A percentile compares a stretch with the other conserved stretches of the same genome.
Evolutionary conservation across 2,329 filamentous ascomycete species (phyloP).

Genomic region (Fonsecaea erecta): DNA sequence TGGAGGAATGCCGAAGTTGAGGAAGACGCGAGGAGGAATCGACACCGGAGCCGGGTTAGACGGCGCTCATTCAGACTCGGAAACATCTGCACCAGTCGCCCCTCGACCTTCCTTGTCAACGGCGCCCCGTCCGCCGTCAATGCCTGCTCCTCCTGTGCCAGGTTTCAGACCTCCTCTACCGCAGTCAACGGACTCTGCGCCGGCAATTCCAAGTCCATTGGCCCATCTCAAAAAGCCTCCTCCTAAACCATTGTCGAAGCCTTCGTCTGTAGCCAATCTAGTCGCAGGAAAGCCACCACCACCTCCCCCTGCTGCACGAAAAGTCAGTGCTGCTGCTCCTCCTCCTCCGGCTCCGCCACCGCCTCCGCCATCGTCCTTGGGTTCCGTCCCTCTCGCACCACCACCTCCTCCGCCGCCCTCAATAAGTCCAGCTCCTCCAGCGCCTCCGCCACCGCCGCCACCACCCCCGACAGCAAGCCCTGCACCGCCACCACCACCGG

Average conservation of each 20-base stretch:
- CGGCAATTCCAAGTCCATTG: slow-evolving; percentile 57
- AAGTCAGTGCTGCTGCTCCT: slow-evolving; percentile 48
- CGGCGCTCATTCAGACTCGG: slow-evolving; percentile 83
- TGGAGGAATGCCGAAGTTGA: slow-evolving; percentile 92
- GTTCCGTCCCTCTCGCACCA: slow-evolving; percentile 47
- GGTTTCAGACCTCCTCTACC: slow-evolving; percentile 53
- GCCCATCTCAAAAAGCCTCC: slow-evolving; percentile 65
- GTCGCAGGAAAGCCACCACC: slow-evolving; percentile 59
- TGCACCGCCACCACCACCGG: slow-evolving; percentile 46
- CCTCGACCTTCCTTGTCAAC: slow-evolving; percentile 60
- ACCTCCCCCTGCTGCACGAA: slow-evolving; percentile 61
- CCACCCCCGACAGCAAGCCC: slow-evolving; percentile 57
- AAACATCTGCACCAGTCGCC: slow-evolving; percentile 57
- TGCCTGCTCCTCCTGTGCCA: slow-evolving; percentile 63
- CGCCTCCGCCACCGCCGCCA: slow-evolving; percentile 49
- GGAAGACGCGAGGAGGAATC: slow-evolving; percentile 82
- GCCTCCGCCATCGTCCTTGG: slow-evolving; percentile 48
- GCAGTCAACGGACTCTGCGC: slow-evolving; percentile 54
- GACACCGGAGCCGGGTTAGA: slow-evolving; percentile 74
- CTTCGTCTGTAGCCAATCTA: slow-evolving; percentile 64
- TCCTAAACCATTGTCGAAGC: slow-evolving; percentile 57
- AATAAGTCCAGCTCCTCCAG: slow-evolving; percentile 50
- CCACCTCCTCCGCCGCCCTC: slow-evolving; percentile 51
- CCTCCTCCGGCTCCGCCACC: slow-evolving; percentile 56
- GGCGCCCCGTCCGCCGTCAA: slow-evolving; percentile 51